Evolutionary conservation across 148 eudicot genomes (phyloP), one percentile per base, ranked within the genome.

Genomic region (Persicaria tinctoria): DNA sequence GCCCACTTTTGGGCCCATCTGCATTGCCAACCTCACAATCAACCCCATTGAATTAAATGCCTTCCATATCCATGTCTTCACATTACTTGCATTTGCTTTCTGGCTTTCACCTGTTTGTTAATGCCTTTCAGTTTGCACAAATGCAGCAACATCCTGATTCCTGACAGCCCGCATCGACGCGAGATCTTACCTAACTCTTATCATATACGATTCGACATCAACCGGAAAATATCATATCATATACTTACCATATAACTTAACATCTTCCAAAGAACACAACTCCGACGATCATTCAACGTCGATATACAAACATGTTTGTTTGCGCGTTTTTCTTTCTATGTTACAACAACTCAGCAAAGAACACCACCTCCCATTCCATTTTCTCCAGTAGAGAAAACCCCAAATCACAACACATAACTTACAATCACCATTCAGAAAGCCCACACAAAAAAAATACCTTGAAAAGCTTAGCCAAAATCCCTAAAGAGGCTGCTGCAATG

Each of bases 401-500:
- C 41, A 32, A 1, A 32, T 32, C 0, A 2, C 41, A 32, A 32
- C 41, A 32, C 41, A 32, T 32, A 32, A 32, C 41, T 32, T 32
- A 32, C 41, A 32, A 1, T 32, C 41, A 32, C 41, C 41, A 32
- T 32, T 32, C 41, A 32, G 3, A 50, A 8, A 8, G 12, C 53
- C 66, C 66, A 60, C 66, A 60, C 32, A 23, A 3, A 20, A 20
- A 60, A 23, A 20, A 60, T 20, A 60, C 5, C 44, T 7, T 20
- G 66, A 38, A 60, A 27, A 9, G 32, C 45, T 27, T 45, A 23
- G 12, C 68, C 68, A 63, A 63, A 63, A 63, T 27, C 32, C 46
- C 68, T 27, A 66, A 20, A 91, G 82, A 56, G 98, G 98, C 56
- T 92, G 83, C 66, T 94, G 98, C 93, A 90, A 82, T 66, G 98